These are phyloP conservation scores for Dryas alaskensis DNA, from an alignment of 306 rosid species.

Conservation along the genomic window DNA sequence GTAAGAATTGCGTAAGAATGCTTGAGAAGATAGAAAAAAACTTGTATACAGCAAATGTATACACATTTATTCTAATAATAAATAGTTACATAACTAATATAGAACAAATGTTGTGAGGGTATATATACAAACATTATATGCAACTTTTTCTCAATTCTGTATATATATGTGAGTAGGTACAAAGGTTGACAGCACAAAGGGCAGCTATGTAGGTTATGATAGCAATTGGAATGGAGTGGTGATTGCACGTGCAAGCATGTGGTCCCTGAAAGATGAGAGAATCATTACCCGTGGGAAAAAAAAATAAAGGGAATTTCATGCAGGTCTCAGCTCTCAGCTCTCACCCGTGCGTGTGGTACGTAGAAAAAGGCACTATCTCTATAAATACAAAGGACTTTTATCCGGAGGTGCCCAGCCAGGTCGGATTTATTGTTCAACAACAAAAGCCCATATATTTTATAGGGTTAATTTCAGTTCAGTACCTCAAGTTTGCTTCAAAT, in stretches of 20 bases:
- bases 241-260: slow-evolving; percentile 15
- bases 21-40: too few species aligned
- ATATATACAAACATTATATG: too few species aligned
- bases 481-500: too few species aligned
- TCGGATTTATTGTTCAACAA: background rate
- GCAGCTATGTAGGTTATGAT: background rate
- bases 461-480: too few species aligned
- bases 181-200: too few species aligned
- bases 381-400: background rate
- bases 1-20: too few species aligned
- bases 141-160: too few species aligned
- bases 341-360: slow-evolving; percentile 9
- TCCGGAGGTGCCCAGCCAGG: background rate
- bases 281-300: slow-evolving; percentile 14
- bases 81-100: too few species aligned
- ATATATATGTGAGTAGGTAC: too few species aligned
- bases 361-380: background rate
- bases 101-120: too few species aligned
- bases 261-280: slow-evolving; percentile 11
- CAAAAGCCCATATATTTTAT: background rate
- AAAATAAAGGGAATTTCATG: background rate
- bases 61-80: too few species aligned
- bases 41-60: too few species aligned
- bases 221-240: background rate
- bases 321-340: background rate